Evolutionary conservation across 805 yeast species (phyloP), one percentile per base, ranked within the genome.

Genomic region (Starmerella gropengiesseri): DNA sequence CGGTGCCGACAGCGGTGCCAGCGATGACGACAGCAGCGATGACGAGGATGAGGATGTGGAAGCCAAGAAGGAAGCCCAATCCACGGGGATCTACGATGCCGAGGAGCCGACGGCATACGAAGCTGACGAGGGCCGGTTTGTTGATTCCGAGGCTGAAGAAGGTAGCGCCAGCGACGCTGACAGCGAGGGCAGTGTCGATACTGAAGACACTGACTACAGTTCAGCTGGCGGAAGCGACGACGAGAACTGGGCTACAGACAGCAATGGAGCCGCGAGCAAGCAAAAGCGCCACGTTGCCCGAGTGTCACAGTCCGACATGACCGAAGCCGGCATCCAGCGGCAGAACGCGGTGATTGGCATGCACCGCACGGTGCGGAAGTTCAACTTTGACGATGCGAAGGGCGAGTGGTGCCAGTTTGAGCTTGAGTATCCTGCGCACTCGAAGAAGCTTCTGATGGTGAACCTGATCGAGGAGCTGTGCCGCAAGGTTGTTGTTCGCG

Each of bases 371-470:
- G 75, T 89, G 50, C 71, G 83, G 45, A 73, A 75, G 58, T 89
- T 82, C 68, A 78, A 83, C 64, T 93, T 87, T 59, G 99, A 91
- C 65, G 96, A 89, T 60, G 76, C 66, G 20, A 58, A 69, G 33
- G 97, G 97, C 48, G 73, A 76, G 55, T 89, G 96, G 96, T 87
- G 97, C 69, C 82, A 81, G 61, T 84, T 93, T 63, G 78, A 76
- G 60, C 62, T 91, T 44, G 87, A 82, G 58, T 72, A 86, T 53
- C 77, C 84, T 37, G 85, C 91, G 21, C 82, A 79, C 31, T 78
- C 93, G 21, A 89, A 86, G 66, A 91, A 91, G 70, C 68, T 91
- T 61, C 75, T 91, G 69, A 89, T 91, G 98, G 95, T 91, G 43
- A 91, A 91, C 67, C 79, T 91, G 58, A 77, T 91, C 45, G 99